Conservation (phyloP, 768 basidiomycete species). For the Steccherinum ochraceum region DNA sequence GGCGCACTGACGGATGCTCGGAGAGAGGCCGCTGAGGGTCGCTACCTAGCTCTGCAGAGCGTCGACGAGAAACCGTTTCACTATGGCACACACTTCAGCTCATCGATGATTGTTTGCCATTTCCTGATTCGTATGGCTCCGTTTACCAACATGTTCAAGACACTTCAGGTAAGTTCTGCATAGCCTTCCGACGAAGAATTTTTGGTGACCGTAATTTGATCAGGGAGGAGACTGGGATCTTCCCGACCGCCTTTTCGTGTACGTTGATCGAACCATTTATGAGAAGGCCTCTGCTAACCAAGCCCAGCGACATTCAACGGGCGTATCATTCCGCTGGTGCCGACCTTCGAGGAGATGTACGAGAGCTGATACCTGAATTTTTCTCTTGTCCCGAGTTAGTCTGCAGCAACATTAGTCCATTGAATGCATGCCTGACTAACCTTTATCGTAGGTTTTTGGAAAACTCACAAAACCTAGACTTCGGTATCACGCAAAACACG, state of each 20-base stretch:
- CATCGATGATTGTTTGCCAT: slow-evolving; percentile 96
- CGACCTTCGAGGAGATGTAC: slow-evolving; percentile 86
- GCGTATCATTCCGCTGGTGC: slow-evolving; percentile 77
- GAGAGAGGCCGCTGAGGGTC: slow-evolving; percentile 64
- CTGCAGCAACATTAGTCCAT: neutral
- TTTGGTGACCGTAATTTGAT: neutral
- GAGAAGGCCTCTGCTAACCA: slow-evolving; percentile 1
- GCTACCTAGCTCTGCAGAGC: slow-evolving; percentile 70
- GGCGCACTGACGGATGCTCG: slow-evolving; percentile 77
- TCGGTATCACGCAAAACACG: slow-evolving; percentile 64
- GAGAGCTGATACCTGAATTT: slow-evolving; percentile 90
- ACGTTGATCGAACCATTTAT: slow-evolving; percentile 8
- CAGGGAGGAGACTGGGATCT: slow-evolving; percentile 94
- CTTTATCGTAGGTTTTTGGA: slow-evolving; percentile 62
- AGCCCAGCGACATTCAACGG: slow-evolving; percentile 61
- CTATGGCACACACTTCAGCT: slow-evolving; percentile 93
- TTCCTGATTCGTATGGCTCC: slow-evolving; percentile 87
- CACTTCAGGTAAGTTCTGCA: slow-evolving; percentile 46
- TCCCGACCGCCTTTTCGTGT: slow-evolving; percentile 82
- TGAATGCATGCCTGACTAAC: neutral
- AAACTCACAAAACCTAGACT: slow-evolving; percentile 74
- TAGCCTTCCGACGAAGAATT: too few species aligned
- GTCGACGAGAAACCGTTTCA: slow-evolving; percentile 87
- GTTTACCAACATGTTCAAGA: slow-evolving; percentile 94
- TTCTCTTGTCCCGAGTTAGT: slow-evolving; percentile 73